Evolutionary conservation across 352 stramenopile genomes (phyloP).

Genomic region (Globisporangium acanthophoron): DNA sequence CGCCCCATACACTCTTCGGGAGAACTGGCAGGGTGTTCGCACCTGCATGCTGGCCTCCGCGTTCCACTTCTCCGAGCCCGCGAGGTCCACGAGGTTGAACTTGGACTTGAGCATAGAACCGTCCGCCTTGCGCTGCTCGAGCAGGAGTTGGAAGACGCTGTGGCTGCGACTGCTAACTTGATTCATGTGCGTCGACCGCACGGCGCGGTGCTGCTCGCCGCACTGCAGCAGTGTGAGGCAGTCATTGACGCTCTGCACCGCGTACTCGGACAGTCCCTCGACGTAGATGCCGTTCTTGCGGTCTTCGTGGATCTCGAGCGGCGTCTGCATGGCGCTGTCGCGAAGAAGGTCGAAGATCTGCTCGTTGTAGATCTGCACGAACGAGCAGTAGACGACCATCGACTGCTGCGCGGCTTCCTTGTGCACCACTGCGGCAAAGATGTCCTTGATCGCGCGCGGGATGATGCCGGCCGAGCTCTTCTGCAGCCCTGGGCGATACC

Average conservation of each 20-base stretch:
- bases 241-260: slow-evolving; percentile 77
- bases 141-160: slow-evolving; percentile 84
- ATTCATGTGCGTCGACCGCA: slow-evolving; percentile 91
- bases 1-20: neutral
- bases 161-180: slow-evolving; percentile 87
- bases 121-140: slow-evolving; percentile 72
- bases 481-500: slow-evolving; percentile 66
- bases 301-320: slow-evolving; percentile 85
- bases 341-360: slow-evolving; percentile 87
- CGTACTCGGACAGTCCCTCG: slow-evolving; percentile 89
- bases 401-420: slow-evolving; percentile 34
- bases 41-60: slow-evolving; percentile 75
- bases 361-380: slow-evolving; percentile 92
- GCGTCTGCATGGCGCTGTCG: slow-evolving; percentile 67
- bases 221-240: slow-evolving; percentile 81
- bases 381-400: slow-evolving; percentile 69
- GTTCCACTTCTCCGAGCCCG: slow-evolving; percentile 93
- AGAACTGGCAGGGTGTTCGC: neutral
- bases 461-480: slow-evolving; percentile 87
- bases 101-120: slow-evolving; percentile 84
- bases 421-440: slow-evolving; percentile 66
- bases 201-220: slow-evolving; percentile 83
- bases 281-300: slow-evolving; percentile 87
- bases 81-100: slow-evolving; percentile 94
- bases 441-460: slow-evolving; percentile 84